A percentile compares a stretch with the other conserved stretches of the same genome.
Evolutionary conservation across 2,329 filamentous ascomycete species (phyloP).

Genomic region (Ophiostoma perfectum): DNA sequence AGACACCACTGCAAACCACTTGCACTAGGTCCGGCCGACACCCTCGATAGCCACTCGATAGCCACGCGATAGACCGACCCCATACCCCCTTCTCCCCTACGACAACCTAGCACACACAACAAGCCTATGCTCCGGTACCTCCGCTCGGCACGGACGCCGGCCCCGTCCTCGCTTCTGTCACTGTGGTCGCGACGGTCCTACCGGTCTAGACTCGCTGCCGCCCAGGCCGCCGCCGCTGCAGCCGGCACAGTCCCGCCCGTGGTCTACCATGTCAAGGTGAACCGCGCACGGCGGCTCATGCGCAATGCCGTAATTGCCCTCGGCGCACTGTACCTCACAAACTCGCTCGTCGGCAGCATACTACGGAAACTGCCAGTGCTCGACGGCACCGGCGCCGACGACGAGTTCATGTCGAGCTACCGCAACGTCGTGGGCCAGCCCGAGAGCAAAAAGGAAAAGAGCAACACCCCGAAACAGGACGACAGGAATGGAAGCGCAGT

Average conservation of each 20-base stretch:
- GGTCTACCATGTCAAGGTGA: slow-evolving; percentile 25
- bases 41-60: no score
- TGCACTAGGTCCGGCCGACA: no score
- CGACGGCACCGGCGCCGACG: slow-evolving; percentile 23
- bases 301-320: slow-evolving; percentile 24
- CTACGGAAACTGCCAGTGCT: neutral
- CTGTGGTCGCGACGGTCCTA: slow-evolving; percentile 11
- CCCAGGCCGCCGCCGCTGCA: neutral
- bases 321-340: slow-evolving; percentile 10
- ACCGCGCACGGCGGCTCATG: slow-evolving; percentile 17
- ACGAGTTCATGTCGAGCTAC: slow-evolving; percentile 35
- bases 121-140: slow-evolving; percentile 9
- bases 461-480: neutral
- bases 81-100: no score
- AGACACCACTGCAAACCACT: no score
- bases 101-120: neutral
- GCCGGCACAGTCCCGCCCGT: slow-evolving; percentile 12
- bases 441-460: neutral
- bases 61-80: no score
- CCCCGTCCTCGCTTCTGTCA: neutral
- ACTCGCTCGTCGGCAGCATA: neutral
- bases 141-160: slow-evolving; percentile 9
- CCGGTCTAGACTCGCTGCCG: neutral
- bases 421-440: slow-evolving; percentile 39
- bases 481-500: neutral